Evolutionary conservation across 2,329 filamentous ascomycete species (phyloP).

Genomic region (Alternaria sp.): DNA sequence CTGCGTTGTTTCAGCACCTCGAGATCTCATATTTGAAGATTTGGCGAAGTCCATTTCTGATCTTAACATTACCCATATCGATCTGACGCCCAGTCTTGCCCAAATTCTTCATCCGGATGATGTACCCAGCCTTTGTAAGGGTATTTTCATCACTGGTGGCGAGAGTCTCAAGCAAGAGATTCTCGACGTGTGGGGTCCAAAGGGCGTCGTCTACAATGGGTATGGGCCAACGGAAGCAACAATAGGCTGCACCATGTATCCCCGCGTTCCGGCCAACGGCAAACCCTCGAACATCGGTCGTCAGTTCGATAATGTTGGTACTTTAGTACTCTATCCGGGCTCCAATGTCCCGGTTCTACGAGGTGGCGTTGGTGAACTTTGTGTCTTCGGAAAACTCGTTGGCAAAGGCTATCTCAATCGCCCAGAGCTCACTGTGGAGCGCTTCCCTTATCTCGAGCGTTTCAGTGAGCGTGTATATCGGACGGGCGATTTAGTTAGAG

Average conservation of each 20-base stretch:
- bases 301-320: constrained; percentile 87
- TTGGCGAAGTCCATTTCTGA: constrained; percentile 74
- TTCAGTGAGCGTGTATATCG: constrained; percentile 70
- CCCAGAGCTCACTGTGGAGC: constrained; percentile 76
- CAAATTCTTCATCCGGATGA: constrained; percentile 79
- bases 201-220: constrained; percentile 86
- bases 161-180: constrained; percentile 90
- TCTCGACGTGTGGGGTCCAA: constrained; percentile 81
- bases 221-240: constrained; percentile 92
- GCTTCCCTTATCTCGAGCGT: constrained; percentile 71
- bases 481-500: constrained; percentile 85
- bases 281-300: constrained; percentile 87
- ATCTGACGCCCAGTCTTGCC: constrained; percentile 88
- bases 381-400: constrained; percentile 84
- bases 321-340: constrained; percentile 75
- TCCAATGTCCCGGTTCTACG: constrained; percentile 76
- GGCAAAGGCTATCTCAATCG: constrained; percentile 89
- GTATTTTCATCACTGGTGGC: constrained; percentile 92
- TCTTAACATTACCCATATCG: constrained; percentile 85
- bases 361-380: constrained; percentile 86
- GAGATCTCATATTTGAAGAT: constrained; percentile 86
- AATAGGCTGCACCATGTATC: constrained; percentile 90
- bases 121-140: constrained; percentile 78
- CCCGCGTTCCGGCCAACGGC: constrained; percentile 78
- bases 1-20: constrained; percentile 79